Conservation (phyloP, 495 filamentous ascomycete species). For the Aspergillus cavernicola region DNA sequence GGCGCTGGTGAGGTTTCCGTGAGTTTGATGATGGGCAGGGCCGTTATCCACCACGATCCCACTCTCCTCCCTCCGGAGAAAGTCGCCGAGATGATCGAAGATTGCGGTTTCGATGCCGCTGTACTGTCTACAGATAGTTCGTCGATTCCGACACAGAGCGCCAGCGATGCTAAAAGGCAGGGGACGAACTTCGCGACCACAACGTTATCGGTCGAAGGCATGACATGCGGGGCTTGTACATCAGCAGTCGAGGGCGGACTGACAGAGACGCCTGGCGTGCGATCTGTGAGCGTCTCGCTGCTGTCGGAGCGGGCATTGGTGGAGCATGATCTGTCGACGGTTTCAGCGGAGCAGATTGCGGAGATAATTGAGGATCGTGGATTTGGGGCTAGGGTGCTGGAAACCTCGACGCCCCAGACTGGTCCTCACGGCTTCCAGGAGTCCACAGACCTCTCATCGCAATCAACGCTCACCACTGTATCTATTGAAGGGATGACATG, state of each 20-base stretch:
- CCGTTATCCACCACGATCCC: slow-evolving; percentile 86
- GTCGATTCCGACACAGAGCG: slow-evolving; percentile 31
- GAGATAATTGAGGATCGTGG: slow-evolving; percentile 89
- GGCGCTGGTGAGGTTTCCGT: slow-evolving; percentile 83
- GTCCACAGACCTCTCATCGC: slow-evolving; percentile 37
- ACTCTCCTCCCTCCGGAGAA: slow-evolving; percentile 65
- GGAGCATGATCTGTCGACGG: slow-evolving; percentile 67
- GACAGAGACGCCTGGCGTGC: slow-evolving; percentile 66
- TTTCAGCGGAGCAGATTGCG: slow-evolving; percentile 67
- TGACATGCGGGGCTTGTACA: slow-evolving; percentile 96
- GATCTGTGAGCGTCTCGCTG: slow-evolving; percentile 82
- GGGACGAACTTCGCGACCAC: slow-evolving; percentile 55
- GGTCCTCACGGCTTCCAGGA: slow-evolving; percentile 15
- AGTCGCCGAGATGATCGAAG: slow-evolving; percentile 83
- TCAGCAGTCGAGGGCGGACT: slow-evolving; percentile 84
- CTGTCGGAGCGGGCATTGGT: slow-evolving; percentile 66
- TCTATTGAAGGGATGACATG: slow-evolving; percentile 95
- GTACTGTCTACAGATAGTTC: slow-evolving; percentile 78
- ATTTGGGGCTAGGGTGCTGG: slow-evolving; percentile 81
- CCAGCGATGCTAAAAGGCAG: slow-evolving; percentile 22
- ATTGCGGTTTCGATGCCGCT: slow-evolving; percentile 90
- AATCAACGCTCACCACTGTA: slow-evolving; percentile 68
- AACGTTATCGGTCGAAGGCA: slow-evolving; percentile 87
- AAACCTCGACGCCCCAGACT: slow-evolving; percentile 30
- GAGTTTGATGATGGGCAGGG: slow-evolving; percentile 87